These are phyloP conservation scores for Fraxinus quadrangulata DNA, from an alignment of 257 asterid genomes.

Conservation along the genomic window DNA sequence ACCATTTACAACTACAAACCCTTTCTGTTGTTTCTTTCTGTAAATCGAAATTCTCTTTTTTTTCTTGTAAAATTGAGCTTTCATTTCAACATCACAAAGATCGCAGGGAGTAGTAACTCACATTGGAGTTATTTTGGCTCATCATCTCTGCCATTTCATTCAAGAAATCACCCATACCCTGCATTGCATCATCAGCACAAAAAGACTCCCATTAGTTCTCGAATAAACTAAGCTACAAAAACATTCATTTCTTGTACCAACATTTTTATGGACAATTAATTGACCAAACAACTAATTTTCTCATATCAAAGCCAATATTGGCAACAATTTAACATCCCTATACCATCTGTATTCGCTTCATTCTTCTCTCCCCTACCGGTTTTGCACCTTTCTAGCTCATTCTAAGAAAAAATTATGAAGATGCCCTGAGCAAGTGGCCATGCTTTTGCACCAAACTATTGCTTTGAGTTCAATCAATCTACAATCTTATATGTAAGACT, in stretches of 20 bases:
- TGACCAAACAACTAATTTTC: not conserved
- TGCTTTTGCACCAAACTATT: not conserved
- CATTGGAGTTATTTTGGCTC: constrained; percentile 55
- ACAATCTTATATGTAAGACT: not conserved
- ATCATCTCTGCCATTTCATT: constrained; percentile 83
- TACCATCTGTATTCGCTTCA: not conserved
- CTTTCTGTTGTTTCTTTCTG: not conserved
- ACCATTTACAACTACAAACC: not conserved
- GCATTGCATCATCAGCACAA: constrained; percentile 25
- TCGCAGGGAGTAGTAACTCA: constrained; percentile 37
- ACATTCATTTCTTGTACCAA: not conserved
- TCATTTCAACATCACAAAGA: not conserved
- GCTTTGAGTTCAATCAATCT: not conserved
- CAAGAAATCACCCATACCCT: constrained; percentile 93
- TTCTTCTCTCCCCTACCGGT: not conserved
- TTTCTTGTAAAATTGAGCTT: not conserved
- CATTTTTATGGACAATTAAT: not conserved
- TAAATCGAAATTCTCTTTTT: too few species aligned
- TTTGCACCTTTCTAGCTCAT: not conserved
- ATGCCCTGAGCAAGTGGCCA: not conserved
- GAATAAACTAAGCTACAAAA: not conserved
- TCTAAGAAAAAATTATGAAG: not conserved
- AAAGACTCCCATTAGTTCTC: not conserved
- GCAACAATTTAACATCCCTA: not conserved
- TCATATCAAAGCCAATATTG: not conserved